Percentiles rank a stretch among this genome's conserved stretches.
Evolutionary conservation across 345 rosid genomes (phyloP).

Genomic region (Streptanthus diversifolius): DNA sequence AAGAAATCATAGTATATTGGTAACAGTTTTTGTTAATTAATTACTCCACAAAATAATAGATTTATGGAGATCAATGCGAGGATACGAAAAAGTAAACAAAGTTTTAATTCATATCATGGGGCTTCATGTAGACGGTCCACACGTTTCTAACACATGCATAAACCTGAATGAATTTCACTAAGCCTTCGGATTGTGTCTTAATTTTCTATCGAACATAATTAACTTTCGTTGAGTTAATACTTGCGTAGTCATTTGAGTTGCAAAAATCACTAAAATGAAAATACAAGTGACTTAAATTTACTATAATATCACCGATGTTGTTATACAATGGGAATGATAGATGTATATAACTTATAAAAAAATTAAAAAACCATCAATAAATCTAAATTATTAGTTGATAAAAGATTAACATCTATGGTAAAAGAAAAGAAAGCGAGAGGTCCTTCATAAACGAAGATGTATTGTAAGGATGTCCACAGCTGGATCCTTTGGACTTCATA

Average conservation of each 20-base stretch:
- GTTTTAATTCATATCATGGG: neutral
- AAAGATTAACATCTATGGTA: neutral
- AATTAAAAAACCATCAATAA: neutral
- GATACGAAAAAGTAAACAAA: neutral
- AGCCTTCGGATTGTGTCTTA: neutral
- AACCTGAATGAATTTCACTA: neutral
- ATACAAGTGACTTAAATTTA: too few relatives aligned
- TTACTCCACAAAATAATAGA: neutral
- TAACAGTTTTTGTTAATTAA: neutral
- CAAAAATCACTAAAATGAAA: too few relatives aligned
- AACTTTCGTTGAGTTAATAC: neutral
- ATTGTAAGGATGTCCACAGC: slow-evolving; percentile 24
- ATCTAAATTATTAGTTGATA: neutral
- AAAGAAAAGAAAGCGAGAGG: neutral
- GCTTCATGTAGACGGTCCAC: neutral
- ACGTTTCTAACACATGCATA: slow-evolving; percentile 9
- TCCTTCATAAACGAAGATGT: neutral
- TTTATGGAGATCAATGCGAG: neutral
- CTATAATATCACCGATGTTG: too few relatives aligned
- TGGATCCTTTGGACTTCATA: slow-evolving; percentile 28
- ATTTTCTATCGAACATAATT: neutral
- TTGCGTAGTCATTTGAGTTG: too few relatives aligned
- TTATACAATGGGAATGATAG: too few relatives aligned
- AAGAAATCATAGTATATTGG: neutral
- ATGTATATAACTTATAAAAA: too few relatives aligned